phyloP scores from a whole-genome alignment of 306 rosid genomes.

The Hylodesmum podocarpum region DNA sequence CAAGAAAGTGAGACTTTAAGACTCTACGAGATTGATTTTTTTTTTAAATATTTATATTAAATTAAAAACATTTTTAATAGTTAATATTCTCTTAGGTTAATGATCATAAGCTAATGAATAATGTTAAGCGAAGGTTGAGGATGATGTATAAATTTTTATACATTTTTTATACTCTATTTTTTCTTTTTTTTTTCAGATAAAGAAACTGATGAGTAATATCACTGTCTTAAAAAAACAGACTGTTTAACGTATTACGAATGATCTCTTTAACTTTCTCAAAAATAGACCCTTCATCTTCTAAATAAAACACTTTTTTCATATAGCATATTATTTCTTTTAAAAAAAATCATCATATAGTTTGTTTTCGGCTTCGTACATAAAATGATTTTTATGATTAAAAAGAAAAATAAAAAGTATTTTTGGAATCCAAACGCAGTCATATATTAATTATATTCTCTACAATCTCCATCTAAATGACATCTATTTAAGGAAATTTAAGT shows the following conservation, averaged over 20 bases:
- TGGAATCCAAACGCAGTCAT: background rate
- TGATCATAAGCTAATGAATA: background rate
- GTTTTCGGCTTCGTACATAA: background rate
- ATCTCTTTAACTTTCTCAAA: background rate
- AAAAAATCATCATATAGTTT: background rate
- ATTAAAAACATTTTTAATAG: background rate
- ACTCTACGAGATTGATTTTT: background rate
- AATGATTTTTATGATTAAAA: background rate
- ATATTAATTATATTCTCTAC: background rate
- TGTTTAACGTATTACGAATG: background rate
- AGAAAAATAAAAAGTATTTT: background rate
- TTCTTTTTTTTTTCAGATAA: too few relatives aligned
- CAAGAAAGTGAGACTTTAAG: background rate
- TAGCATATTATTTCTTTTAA: background rate
- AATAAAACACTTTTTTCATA: background rate
- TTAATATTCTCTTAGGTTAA: background rate
- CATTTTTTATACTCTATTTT: too few relatives aligned
- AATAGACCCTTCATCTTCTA: background rate
- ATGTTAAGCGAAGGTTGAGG: too few relatives aligned
- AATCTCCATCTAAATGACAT: background rate
- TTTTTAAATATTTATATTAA: background rate
- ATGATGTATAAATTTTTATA: too few relatives aligned
- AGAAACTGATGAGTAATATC: too few relatives aligned
- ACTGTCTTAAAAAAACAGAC: background rate
- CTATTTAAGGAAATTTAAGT: background rate